Evolutionary conservation across 306 rosid genomes (phyloP), one percentile per base, ranked within the genome.

Genomic region (Elaeagnus macrophylla): DNA sequence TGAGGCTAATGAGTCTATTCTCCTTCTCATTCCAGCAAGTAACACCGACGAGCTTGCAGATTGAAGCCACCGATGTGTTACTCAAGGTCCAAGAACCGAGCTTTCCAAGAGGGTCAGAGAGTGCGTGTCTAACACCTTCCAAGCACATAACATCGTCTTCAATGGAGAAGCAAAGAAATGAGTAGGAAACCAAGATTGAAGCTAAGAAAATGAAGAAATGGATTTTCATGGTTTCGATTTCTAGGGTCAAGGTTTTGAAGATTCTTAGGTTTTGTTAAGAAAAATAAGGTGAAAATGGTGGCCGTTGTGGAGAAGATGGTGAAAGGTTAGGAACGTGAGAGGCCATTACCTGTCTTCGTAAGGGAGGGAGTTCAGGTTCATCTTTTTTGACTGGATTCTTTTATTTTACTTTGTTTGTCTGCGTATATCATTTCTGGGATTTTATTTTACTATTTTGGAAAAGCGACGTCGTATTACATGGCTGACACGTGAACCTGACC

Each of bases 1-100:
- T 66, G 47, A 80, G 74, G 71, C 75, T 73, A 51, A 80, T 62
- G 37, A 80, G 65, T n/a, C 82, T 79, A 41, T 69, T 76, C 77
- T 80, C 86, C 73, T 73, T 67, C 64, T 67, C 68, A 58, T 80
- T 80, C 86, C 86, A 76, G 73, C 82, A 80, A n/a, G 73, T 16
- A 5, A 77, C 82, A 1, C 86, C 82, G 12, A 53, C 68, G 17
- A 76, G 68, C 65, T 76, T 74, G 75, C 82, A 80, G 68, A 80
- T 80, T 51, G 80, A 64, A 6, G 72, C 53, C 3, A 53, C 82
- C 35, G 80, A 73, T 41, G 39, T 52, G 75, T 80, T 71, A 32
- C 53, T 15, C 11, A 76, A 52, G 50, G 56, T 51, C 82, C 82
- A 80, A 1, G 77, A 66, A 20, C 73, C 49, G 39, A 80, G 75